Base-by-base conservation (phyloP, 139 green algal genomes). In the Chlorella vulgaris region DNA sequence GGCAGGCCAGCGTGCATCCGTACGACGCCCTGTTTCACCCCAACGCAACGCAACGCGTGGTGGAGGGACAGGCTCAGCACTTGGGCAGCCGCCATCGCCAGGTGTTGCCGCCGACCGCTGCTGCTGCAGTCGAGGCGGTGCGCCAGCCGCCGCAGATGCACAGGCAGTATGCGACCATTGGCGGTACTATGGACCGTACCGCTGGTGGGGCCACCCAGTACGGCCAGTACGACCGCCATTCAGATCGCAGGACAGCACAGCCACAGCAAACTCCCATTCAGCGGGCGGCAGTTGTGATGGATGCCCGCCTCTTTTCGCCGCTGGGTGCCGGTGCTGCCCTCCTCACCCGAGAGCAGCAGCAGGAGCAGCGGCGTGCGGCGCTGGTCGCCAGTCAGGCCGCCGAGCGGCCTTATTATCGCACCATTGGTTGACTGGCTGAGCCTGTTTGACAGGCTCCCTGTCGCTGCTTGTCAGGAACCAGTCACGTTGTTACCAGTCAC, bases 81-180 rank as follows among this genome's bases (percentile, higher is more conserved):
- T 68, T 31, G 42, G 51, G 69, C 69, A 50, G 36, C 13, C 26
- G 36, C 66, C 55, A n/a, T n/a, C n/a, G n/a, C n/a, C n/a, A n/a
- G n/a, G n/a, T n/a, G n/a, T n/a, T n/a, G 22, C 18, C 55, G 55
- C 55, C 42, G 51, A 53, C 42, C 31, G 66, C 33, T n/a, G 36
- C 66, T 15, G 69, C 43, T 7, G 43, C 73, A 19, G 35, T 26
- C 39, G 73, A 24, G 3, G 13, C 35, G 0, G 29, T 31, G 51
- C 7, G 29, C 2, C 35, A 4, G 53, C 35, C 51, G 26, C 35
- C 33, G 15, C 35, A 39, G 35, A 29, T 8, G n/a, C 43, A n/a
- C 39, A 29, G 43, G 69, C 69, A 76, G 42, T 76, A 76, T 42
- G 69, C 42, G 29, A 76, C 69, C 43, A 63, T 76, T 22, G 69